Evolutionary conservation across 305 asterid species (phyloP), one percentile per base, ranked within the genome.

Genomic region (Solanum hybrid): DNA sequence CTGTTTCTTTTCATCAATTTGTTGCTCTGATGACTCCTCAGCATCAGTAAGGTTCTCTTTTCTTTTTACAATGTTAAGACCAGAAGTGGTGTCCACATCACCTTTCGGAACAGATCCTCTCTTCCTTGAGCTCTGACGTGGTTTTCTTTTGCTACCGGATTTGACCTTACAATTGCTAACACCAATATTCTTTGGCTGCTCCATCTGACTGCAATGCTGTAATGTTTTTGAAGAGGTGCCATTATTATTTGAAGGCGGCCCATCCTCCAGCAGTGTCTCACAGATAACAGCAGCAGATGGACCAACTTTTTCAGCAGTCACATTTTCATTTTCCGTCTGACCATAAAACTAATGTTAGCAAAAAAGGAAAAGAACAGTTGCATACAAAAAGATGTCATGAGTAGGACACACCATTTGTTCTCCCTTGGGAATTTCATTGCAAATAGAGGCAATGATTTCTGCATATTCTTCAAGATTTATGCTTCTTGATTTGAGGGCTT

Each of bases 401-500:
- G 35, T 66, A 76, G 73, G 71, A 91, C 93, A 32, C 90, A 94
- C 97, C 97, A 40, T 80, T 89, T 86, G 89, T 81, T 88, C 90
- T 77, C 91, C 93, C 82, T 77, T 81, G 71, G 93, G 89, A 64
- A 86, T 78, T 89, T 93, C 94, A 37, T 69, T 91, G 91, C 92
- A 93, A 81, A 96, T 91, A 76, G 91, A 91, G 71, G 92, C 88
- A 89, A 95, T 94, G 86, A 95, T 91, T 64, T 92, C 96, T 85
- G 91, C 92, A 92, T 92, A 94, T 87, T 93, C 95, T 79, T 89
- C 90, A 89, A 93, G 60, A 38, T 91, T 92, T 22, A 95, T 91
- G 91, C 91, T 91, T 95, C 90, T 91, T 86, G 82, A 89, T 90
- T 92, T 89, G 92, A 94, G 93, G 15, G 95, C 95, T 89, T 92